Percentiles rank a stretch among this genome's conserved stretches.
phyloP scores from a whole-genome alignment of 2,329 filamentous ascomycete genomes.

The Conoideocrella luteorostrata region DNA sequence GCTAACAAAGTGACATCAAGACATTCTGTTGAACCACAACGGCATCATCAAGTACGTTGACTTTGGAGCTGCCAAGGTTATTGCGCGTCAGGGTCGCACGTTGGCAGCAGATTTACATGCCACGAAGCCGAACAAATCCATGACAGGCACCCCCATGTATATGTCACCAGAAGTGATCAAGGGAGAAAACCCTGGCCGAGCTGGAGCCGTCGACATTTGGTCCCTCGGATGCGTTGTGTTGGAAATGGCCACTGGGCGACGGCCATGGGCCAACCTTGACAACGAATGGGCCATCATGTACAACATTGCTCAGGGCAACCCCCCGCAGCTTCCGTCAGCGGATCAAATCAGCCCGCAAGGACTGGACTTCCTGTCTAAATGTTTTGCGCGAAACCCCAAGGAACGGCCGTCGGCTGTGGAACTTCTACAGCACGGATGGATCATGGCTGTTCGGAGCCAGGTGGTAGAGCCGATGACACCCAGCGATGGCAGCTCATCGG shows the following conservation, averaged over 20 bases:
- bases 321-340: slow-evolving; percentile 70
- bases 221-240: slow-evolving; percentile 93
- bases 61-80: slow-evolving; percentile 95
- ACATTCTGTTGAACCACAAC: slow-evolving; percentile 93
- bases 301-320: slow-evolving; percentile 96
- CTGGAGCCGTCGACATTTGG: slow-evolving; percentile 91
- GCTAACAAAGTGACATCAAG: slow-evolving; percentile 34
- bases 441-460: slow-evolving; percentile 58
- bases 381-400: slow-evolving; percentile 78
- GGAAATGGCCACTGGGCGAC: slow-evolving; percentile 92
- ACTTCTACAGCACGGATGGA: slow-evolving; percentile 91
- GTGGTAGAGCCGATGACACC: slow-evolving; percentile 60
- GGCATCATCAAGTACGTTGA: slow-evolving; percentile 99
- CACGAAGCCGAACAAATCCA: slow-evolving; percentile 71
- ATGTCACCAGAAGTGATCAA: slow-evolving; percentile 99
- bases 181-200: slow-evolving; percentile 71
- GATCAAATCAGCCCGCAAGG: slow-evolving; percentile 82
- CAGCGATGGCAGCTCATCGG: slow-evolving; percentile 45
- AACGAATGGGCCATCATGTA: slow-evolving; percentile 99
- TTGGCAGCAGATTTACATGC: slow-evolving; percentile 57
- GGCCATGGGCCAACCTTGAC: slow-evolving; percentile 91
- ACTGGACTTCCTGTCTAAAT: slow-evolving; percentile 80
- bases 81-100: slow-evolving; percentile 87
- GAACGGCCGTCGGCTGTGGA: slow-evolving; percentile 78
- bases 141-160: slow-evolving; percentile 99